Conservation (phyloP, 2,329 filamentous ascomycete species). For the Albifimbria verrucaria region DNA sequence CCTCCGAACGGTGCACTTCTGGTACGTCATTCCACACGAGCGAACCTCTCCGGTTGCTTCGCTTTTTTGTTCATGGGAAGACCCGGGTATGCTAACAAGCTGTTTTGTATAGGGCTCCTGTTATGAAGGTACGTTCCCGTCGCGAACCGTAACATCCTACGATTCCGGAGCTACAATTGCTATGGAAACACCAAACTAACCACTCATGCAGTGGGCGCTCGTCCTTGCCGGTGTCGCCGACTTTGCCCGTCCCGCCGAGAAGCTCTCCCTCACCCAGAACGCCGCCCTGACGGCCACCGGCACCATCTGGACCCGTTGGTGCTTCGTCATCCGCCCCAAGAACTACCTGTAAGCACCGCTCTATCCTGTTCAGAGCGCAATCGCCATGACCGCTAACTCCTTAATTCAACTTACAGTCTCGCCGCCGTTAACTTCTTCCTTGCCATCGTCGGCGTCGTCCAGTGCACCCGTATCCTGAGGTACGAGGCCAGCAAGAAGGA, state of each 20-base stretch:
- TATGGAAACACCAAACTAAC: too few relatives aligned
- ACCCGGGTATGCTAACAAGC: constrained; percentile 19
- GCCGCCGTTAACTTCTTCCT: constrained; percentile 99
- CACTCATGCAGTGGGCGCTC: constrained; percentile 73
- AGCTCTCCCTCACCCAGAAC: constrained; percentile 92
- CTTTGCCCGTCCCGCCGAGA: constrained; percentile 85
- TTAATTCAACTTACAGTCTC: constrained; percentile 54
- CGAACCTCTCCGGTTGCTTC: neutral
- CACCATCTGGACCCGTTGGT: constrained; percentile 98
- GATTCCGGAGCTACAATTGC: too few relatives aligned
- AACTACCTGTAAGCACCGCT: constrained; percentile 70
- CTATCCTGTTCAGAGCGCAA: neutral
- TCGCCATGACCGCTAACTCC: too few relatives aligned
- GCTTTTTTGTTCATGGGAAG: neutral
- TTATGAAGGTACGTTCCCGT: constrained; percentile 77
- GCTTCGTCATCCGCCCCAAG: constrained; percentile 90
- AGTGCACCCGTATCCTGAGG: constrained; percentile 72
- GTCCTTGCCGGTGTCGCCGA: constrained; percentile 91
- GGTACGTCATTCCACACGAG: constrained; percentile 53
- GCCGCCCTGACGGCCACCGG: constrained; percentile 85
- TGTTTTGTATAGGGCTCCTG: constrained; percentile 66
- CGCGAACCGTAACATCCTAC: neutral
- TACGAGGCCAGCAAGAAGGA: constrained; percentile 62
- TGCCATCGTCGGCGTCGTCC: constrained; percentile 78
- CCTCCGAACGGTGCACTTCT: constrained; percentile 96